Evolutionary conservation across 2,329 filamentous ascomycete species (phyloP).

Genomic region (Ceratocystiopsis brevicomis): DNA sequence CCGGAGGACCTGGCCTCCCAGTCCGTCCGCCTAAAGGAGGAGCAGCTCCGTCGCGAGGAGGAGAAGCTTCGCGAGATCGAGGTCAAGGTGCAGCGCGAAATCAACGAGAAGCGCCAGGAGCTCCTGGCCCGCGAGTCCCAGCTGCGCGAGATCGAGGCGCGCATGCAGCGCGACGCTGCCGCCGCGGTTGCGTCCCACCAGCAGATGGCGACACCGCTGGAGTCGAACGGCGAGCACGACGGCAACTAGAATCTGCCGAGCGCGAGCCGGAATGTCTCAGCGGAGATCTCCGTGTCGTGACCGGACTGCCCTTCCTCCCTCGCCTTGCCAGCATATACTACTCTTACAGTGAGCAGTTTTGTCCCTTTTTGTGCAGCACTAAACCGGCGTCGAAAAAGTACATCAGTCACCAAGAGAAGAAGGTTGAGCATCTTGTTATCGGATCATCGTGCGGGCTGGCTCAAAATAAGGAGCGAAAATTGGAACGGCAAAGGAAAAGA

Average conservation of each 20-base stretch:
- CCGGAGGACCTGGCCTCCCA: constrained; percentile 93
- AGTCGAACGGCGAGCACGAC: constrained; percentile 37
- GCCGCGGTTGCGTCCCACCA: constrained; percentile 25
- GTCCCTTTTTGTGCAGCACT: too few species aligned
- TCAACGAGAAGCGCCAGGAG: constrained; percentile 99
- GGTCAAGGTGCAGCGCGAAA: constrained; percentile 97
- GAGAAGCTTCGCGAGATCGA: constrained; percentile 99
- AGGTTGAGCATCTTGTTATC: too few species aligned
- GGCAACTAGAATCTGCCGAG: constrained; percentile 22
- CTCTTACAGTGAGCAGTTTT: too few species aligned
- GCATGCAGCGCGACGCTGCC: constrained; percentile 77
- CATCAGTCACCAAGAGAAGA: too few species aligned
- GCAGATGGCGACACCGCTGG: constrained; percentile 15
- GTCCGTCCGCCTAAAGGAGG: constrained; percentile 97
- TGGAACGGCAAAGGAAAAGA: too few species aligned
- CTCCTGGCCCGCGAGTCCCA: constrained; percentile 93
- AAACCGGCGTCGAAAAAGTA: too few species aligned
- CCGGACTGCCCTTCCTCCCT: too few species aligned
- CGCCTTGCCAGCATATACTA: too few species aligned
- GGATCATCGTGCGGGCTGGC: too few species aligned
- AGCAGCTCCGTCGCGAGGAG: constrained; percentile 95
- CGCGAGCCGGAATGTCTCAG: not conserved
- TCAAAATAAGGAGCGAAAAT: too few species aligned
- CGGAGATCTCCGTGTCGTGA: constrained; percentile 5
- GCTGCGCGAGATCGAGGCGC: constrained; percentile 93